These are phyloP conservation scores for Aspergillus fijiensis DNA, from an alignment of 2,329 filamentous ascomycete genomes.

Conservation along the genomic window DNA sequence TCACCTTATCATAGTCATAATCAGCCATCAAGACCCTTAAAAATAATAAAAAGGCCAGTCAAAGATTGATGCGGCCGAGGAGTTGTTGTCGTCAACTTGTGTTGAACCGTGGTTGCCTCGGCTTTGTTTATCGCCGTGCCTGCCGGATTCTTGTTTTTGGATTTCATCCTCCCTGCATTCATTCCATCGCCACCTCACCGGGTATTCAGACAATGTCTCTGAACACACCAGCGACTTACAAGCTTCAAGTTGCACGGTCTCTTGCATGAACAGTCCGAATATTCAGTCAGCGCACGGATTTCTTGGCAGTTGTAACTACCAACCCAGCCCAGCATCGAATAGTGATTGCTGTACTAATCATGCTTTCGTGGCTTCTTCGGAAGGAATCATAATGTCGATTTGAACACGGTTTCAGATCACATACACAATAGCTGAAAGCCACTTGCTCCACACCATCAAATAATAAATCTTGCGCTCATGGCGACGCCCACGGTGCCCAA, in stretches of 20 bases:
- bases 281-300: neutral
- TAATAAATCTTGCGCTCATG: conserved; percentile 2
- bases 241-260: no score
- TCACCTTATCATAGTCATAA: no score
- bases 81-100: neutral
- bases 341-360: neutral
- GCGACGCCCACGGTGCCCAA: conserved; percentile 22
- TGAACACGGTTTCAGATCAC: neutral
- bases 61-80: neutral
- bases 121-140: neutral
- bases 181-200: neutral
- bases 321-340: neutral
- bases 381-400: neutral
- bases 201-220: no score
- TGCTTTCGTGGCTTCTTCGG: conserved; percentile 6
- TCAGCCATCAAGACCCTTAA: no score
- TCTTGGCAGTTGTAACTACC: neutral
- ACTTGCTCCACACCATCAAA: neutral
- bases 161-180: neutral
- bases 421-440: neutral
- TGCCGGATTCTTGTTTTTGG: neutral
- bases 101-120: neutral
- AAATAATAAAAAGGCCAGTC: neutral
- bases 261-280: neutral
- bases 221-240: no score